Percentiles rank a stretch among this genome's conserved stretches.
Conservation (phyloP, 345 rosid species). For the Psidium friedrichsthalianum region DNA sequence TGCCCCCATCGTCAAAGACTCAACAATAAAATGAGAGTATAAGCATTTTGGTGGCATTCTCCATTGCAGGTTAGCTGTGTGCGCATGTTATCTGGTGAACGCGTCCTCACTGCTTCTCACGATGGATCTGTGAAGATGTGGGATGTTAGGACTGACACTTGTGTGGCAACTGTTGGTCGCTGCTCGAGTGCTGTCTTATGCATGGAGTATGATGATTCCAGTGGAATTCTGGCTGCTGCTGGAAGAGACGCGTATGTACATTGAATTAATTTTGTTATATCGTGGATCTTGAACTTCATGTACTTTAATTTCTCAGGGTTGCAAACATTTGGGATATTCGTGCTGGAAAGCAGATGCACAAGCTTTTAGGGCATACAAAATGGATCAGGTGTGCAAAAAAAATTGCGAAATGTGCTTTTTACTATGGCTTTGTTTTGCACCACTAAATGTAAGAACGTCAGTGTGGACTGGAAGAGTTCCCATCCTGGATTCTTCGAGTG, state of each 20-base stretch:
- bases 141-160: constrained; percentile 97
- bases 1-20: too few relatives aligned
- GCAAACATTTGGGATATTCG: constrained; percentile 98
- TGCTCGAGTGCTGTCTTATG: constrained; percentile 84
- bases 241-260: constrained; percentile 92
- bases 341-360: constrained; percentile 97
- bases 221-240: constrained; percentile 91
- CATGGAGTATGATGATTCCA: constrained; percentile 95
- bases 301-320: constrained; percentile 33
- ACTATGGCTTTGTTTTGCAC: not conserved
- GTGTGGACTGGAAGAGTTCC: not conserved
- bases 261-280: not conserved
- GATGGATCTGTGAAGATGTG: constrained; percentile 98
- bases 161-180: constrained; percentile 98
- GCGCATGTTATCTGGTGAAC: constrained; percentile 92
- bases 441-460: not conserved
- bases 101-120: constrained; percentile 85
- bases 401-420: not conserved
- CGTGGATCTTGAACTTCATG: not conserved
- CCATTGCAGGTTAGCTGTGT: constrained; percentile 70
- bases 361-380: constrained; percentile 82
- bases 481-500: not conserved
- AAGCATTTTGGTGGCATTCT: not conserved
- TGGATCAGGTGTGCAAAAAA: constrained; percentile 80
- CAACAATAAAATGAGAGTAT: not conserved